phyloP scores from a whole-genome alignment of 2,329 filamentous ascomycete genomes.

The Orbilia ellipsospora region DNA sequence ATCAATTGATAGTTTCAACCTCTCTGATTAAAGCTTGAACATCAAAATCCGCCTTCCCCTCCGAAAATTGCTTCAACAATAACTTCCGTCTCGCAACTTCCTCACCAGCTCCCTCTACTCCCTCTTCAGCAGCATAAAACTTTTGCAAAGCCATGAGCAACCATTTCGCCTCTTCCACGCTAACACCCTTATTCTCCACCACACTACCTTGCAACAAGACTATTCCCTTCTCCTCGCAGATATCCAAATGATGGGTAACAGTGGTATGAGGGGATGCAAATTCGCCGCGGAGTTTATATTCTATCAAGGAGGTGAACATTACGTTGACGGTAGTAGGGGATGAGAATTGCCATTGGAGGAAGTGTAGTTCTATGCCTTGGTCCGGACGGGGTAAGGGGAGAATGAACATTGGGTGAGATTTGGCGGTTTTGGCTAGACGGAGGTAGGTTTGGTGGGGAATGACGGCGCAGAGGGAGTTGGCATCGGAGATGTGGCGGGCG shows the following conservation, averaged over 20 bases:
- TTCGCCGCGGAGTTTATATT: slow-evolving; percentile 90
- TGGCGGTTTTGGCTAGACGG: slow-evolving; percentile 77
- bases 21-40: slow-evolving; percentile 88
- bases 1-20: slow-evolving; percentile 71
- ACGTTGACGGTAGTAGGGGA: slow-evolving; percentile 76
- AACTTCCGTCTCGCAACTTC: slow-evolving; percentile 71
- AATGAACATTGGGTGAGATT: slow-evolving; percentile 85
- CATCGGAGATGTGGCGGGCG: slow-evolving; percentile 79
- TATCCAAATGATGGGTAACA: slow-evolving; percentile 87
- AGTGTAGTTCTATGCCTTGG: slow-evolving; percentile 89
- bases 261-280: slow-evolving; percentile 93
- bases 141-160: slow-evolving; percentile 91
- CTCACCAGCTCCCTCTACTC: slow-evolving; percentile 60
- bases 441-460: slow-evolving; percentile 80
- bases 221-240: slow-evolving; percentile 77
- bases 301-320: slow-evolving; percentile 91
- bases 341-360: slow-evolving; percentile 95
- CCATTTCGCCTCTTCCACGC: slow-evolving; percentile 85
- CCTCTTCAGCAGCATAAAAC: slow-evolving; percentile 78
- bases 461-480: slow-evolving; percentile 82
- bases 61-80: slow-evolving; percentile 83
- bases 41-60: slow-evolving; percentile 80
- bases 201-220: slow-evolving; percentile 89
- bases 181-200: slow-evolving; percentile 78
- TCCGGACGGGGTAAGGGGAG: slow-evolving; percentile 79